Evolutionary conservation across 768 basidiomycete genomes (phyloP), one percentile per base, ranked within the genome.

Genomic region (Mycena floridula): DNA sequence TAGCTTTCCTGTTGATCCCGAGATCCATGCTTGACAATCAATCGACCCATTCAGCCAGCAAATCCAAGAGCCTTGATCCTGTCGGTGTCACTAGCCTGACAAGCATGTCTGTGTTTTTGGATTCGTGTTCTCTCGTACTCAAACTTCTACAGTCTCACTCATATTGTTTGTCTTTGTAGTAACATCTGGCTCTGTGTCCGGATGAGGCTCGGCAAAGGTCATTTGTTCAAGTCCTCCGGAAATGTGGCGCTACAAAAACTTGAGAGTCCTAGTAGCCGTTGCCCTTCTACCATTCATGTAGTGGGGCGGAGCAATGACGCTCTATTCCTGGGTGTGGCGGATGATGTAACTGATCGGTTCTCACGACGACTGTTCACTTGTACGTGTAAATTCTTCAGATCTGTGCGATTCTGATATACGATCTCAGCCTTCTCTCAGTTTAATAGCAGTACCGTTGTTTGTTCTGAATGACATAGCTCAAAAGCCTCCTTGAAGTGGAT

Each of bases 191-290:
- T 68, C 79, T 6, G 63, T 65, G 13, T 57, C 56, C 39, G 76
- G 79, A 18, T 81, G 80, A 79, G 56, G 53, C 4, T 56, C 65
- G 1, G 65, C 73, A 4, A 49, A 56, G 15, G 73, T 79, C 44
- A 55, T 80, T 22, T 36, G 32, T 43, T 45, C 3, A 40, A 68
- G 70, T 43, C 70, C 73, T 4, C 72, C 74, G 24, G 55, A 53
- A 25, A 65, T 59, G 1, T 74, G 71, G 74, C 61, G 53, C 30
- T 70, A 66, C 44, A 53, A 50, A 12, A 76, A 73, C 43, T 65
- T 73, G 42, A 56, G 53, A 21, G 57, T 74, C 30, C 56, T 76
- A 11, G 60, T 68, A 45, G 54, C 54, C n/a, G 42, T 59, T 2
- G 62, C 72, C 1, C 50, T 74, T 13, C 42, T 68, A 7, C 68